Percentiles rank a stretch among this genome's conserved stretches.
Evolutionary conservation across 2,329 filamentous ascomycete genomes (phyloP).

Genomic region (Grosmannia penicillata): DNA sequence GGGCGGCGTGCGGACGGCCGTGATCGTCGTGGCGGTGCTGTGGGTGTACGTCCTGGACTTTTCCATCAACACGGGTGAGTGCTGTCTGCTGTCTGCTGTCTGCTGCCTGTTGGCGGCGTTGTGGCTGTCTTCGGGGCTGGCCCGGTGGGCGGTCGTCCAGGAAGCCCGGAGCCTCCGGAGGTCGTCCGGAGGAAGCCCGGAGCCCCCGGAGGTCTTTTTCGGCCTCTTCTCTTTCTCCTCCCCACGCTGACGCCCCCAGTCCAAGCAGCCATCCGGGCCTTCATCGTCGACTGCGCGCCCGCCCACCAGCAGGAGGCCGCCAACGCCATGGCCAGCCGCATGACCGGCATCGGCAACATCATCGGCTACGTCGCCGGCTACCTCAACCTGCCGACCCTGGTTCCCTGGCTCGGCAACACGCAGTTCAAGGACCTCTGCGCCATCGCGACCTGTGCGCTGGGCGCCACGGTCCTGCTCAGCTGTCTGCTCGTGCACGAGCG

Average conservation of each 20-base stretch:
- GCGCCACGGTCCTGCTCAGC: slow-evolving; percentile 55
- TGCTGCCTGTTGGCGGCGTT: neutral
- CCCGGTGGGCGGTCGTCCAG: no score
- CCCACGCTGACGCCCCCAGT: slow-evolving; percentile 29
- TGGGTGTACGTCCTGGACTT: slow-evolving; percentile 89
- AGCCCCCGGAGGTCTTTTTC: no score
- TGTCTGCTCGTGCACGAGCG: slow-evolving; percentile 58
- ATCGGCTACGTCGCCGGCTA: slow-evolving; percentile 81
- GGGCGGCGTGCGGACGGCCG: slow-evolving; percentile 43
- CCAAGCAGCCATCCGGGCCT: slow-evolving; percentile 80
- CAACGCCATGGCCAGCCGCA: slow-evolving; percentile 85
- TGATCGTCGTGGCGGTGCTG: slow-evolving; percentile 67
- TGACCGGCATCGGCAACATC: slow-evolving; percentile 81
- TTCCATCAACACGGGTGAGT: slow-evolving; percentile 75
- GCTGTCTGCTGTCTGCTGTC: neutral
- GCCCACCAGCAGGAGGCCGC: slow-evolving; percentile 86
- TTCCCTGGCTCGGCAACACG: slow-evolving; percentile 70
- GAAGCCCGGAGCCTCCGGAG: no score
- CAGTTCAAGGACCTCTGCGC: slow-evolving; percentile 90
- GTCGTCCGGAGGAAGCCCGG: no score
- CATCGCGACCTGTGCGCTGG: slow-evolving; percentile 64
- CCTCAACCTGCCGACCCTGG: slow-evolving; percentile 55
- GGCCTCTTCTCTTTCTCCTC: neutral
- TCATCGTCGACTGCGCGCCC: slow-evolving; percentile 86
- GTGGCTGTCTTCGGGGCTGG: neutral